phyloP scores from a whole-genome alignment of 2,329 filamentous ascomycete species.

The Cercospora zeae-maydis region DNA sequence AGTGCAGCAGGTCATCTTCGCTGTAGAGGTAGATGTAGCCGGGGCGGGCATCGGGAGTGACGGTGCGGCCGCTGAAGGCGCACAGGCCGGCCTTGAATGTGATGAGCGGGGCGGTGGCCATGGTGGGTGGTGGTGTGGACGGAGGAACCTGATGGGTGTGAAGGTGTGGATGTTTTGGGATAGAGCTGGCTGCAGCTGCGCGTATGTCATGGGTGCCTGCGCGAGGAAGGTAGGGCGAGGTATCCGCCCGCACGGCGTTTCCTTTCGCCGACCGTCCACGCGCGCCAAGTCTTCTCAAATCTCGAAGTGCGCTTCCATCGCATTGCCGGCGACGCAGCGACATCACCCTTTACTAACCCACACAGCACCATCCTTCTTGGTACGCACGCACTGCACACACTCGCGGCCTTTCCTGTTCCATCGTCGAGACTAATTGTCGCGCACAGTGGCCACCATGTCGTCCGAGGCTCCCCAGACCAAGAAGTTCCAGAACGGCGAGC shows the following conservation, averaged over 20 bases:
- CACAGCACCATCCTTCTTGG: slow-evolving; percentile 14
- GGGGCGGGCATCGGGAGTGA: slow-evolving; percentile 67
- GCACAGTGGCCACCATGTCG: slow-evolving; percentile 31
- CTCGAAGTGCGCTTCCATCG: background rate
- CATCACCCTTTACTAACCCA: slow-evolving; percentile 16
- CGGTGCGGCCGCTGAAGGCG: slow-evolving; percentile 59
- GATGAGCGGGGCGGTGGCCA: slow-evolving; percentile 83
- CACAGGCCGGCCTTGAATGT: slow-evolving; percentile 96
- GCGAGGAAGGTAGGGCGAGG: slow-evolving; percentile 2
- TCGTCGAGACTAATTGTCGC: background rate
- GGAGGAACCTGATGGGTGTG: background rate
- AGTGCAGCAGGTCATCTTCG: slow-evolving; percentile 93
- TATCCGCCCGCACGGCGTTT: background rate
- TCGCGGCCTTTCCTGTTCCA: background rate
- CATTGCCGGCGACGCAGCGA: slow-evolving; percentile 10
- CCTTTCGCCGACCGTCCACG: background rate
- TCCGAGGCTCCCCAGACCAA: slow-evolving; percentile 58
- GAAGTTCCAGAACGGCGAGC: slow-evolving; percentile 96
- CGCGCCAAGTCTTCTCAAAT: slow-evolving; percentile 7
- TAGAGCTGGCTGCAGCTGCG: background rate
- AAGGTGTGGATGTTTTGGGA: background rate
- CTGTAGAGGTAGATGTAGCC: slow-evolving; percentile 91
- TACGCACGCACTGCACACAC: slow-evolving; percentile 4
- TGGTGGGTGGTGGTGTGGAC: slow-evolving; percentile 42
- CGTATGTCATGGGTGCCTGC: background rate